A percentile compares a stretch with the other conserved stretches of the same genome.
Evolutionary conservation across 176 grass and related monocot genomes (phyloP).

Genomic region (Alopecurus myosuroides): DNA sequence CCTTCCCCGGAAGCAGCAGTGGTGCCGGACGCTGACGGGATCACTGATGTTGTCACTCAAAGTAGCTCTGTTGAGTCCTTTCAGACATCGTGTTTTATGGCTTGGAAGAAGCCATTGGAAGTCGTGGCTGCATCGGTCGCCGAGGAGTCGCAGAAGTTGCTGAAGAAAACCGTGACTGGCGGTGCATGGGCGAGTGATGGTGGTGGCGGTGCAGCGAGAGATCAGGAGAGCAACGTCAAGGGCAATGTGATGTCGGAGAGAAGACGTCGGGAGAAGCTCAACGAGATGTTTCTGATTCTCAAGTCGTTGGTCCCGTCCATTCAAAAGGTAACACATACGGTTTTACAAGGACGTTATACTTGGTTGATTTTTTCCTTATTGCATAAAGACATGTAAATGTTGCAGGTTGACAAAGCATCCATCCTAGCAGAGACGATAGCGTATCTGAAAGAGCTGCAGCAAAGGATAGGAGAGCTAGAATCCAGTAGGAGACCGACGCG

Average conservation of each 20-base stretch:
- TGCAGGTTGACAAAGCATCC: constrained; percentile 79
- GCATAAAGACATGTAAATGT: background rate
- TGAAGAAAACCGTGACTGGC: constrained; percentile 59
- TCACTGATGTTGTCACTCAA: background rate
- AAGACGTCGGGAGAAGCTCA: constrained; percentile 74
- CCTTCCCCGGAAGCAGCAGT: background rate
- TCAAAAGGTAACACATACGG: constrained; percentile 85
- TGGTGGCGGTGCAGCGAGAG: background rate
- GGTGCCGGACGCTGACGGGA: background rate
- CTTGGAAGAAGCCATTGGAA: constrained; percentile 28
- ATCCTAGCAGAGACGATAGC: constrained; percentile 75
- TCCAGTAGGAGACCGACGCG: constrained; percentile 19
- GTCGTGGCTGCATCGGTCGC: background rate
- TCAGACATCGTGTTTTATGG: constrained; percentile 37
- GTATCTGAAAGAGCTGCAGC: constrained; percentile 67
- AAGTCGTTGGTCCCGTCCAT: constrained; percentile 71
- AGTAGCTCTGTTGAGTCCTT: background rate
- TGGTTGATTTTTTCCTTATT: no score
- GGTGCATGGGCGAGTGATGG: constrained; percentile 28
- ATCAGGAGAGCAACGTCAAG: constrained; percentile 27
- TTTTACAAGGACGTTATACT: no score
- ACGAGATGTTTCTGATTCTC: constrained; percentile 72
- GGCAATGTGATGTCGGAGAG: constrained; percentile 68
- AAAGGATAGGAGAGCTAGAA: constrained; percentile 56
- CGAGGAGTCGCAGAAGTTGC: constrained; percentile 51